Conservation (phyloP, 495 filamentous ascomycete species). For the Tuber indicum region DNA sequence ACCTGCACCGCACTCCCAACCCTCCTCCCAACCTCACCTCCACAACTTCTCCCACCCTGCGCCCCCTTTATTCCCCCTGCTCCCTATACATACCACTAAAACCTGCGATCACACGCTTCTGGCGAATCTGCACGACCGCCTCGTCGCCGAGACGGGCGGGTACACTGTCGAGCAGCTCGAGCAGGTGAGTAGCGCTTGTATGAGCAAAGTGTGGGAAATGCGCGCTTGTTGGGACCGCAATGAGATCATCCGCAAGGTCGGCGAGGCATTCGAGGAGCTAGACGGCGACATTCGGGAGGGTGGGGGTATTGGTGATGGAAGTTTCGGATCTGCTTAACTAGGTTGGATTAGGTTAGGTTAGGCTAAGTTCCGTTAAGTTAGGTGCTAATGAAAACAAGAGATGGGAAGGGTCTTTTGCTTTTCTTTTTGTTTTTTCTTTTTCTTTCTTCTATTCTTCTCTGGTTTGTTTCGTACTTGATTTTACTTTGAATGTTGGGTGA, state of each 20-base stretch:
- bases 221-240: constrained; percentile 75
- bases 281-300: constrained; percentile 69
- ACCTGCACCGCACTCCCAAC: background rate
- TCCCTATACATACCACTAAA: background rate
- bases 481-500: constrained; percentile 13
- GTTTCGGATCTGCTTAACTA: constrained; percentile 13
- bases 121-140: constrained; percentile 22
- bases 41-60: constrained; percentile 2
- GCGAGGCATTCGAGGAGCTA: constrained; percentile 68
- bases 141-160: constrained; percentile 51
- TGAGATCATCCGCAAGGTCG: constrained; percentile 56
- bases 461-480: constrained; percentile 13
- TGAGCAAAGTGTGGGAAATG: constrained; percentile 77
- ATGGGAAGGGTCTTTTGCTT: constrained; percentile 13
- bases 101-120: background rate
- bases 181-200: constrained; percentile 81
- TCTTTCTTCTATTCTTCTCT: background rate
- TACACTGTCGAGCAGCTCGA: constrained; percentile 90
- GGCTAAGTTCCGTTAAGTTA: constrained; percentile 2
- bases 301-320: constrained; percentile 45
- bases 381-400: background rate
- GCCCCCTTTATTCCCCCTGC: background rate
- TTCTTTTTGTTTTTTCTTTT: background rate
- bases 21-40: constrained; percentile 6
- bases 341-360: constrained; percentile 1